A percentile compares a stretch with the other conserved stretches of the same genome.
phyloP scores from a whole-genome alignment of 192 early-diverging fungal genomes.

The Gamsiella multidivaricata region DNA sequence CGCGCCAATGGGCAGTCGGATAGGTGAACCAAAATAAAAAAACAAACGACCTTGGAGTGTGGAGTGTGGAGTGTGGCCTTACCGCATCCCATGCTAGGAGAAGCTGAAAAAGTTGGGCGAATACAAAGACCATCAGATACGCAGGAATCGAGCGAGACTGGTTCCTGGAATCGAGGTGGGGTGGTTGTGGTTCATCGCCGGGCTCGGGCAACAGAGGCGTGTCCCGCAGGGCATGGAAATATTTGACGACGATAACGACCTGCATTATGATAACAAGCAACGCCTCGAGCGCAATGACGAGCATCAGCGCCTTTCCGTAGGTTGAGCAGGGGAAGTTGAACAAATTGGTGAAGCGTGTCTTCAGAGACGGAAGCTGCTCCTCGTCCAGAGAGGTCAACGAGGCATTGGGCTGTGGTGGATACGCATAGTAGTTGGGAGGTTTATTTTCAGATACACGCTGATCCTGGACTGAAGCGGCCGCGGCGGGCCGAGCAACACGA shows the following conservation, averaged over 20 bases:
- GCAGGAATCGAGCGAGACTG: conserved; percentile 65
- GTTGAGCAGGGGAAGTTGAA: conserved; percentile 39
- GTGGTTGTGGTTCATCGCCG: not conserved
- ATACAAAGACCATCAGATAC: conserved; percentile 79
- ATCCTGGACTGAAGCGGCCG: conserved; percentile 18
- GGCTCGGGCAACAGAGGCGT: conserved; percentile 9
- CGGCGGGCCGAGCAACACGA: conserved; percentile 29
- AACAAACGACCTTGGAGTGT: not conserved
- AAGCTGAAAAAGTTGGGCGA: conserved; percentile 76
- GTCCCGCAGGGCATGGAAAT: conserved; percentile 26
- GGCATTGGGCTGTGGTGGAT: conserved; percentile 27
- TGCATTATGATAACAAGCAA: conserved; percentile 47
- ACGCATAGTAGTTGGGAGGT: conserved; percentile 17
- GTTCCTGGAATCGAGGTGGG: conserved; percentile 33
- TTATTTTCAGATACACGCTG: conserved; percentile 12
- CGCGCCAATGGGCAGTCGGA: too few relatives aligned
- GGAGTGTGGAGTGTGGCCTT: conserved; percentile 35
- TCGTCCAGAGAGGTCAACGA: not conserved
- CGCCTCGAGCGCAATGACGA: conserved; percentile 35
- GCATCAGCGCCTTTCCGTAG: conserved; percentile 43
- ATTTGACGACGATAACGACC: conserved; percentile 37
- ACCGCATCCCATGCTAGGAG: conserved; percentile 76
- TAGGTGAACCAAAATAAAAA: not conserved
- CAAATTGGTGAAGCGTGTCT: conserved; percentile 17
- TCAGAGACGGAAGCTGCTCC: conserved; percentile 1